phyloP scores from a whole-genome alignment of 257 asterid species.

The Phtheirospermum japonicum region DNA sequence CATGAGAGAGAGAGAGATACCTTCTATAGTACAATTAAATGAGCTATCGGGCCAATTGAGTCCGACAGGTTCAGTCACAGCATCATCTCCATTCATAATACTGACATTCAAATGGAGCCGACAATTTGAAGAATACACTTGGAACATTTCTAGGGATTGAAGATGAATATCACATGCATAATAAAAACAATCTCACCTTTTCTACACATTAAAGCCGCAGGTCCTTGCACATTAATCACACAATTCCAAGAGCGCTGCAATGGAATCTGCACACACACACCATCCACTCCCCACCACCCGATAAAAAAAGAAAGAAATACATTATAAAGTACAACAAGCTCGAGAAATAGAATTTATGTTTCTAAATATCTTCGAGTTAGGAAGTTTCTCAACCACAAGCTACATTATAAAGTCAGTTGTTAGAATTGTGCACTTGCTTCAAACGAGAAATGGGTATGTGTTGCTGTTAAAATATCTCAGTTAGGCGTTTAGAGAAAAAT shows the following conservation, averaged over 20 bases:
- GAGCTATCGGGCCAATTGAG: too few species aligned
- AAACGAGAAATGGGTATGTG: not conserved
- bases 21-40: conserved; percentile 3
- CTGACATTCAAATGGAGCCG: conserved; percentile 12
- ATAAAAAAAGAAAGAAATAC: not conserved
- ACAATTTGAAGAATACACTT: conserved; percentile 3
- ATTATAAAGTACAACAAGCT: not conserved
- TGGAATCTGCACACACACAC: conserved; percentile 2
- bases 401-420: conserved; percentile 16
- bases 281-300: not conserved
- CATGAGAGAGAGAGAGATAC: too few species aligned
- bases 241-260: conserved; percentile 15
- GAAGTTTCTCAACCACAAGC: not conserved
- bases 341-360: not conserved
- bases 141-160: conserved; percentile 11
- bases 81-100: too few species aligned
- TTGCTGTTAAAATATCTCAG: not conserved
- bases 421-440: not conserved
- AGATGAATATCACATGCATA: conserved; percentile 1
- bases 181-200: conserved; percentile 27
- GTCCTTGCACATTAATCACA: conserved; percentile 11
- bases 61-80: too few species aligned
- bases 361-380: not conserved
- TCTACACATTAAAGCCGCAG: conserved; percentile 4
- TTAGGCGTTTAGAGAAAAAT: conserved; percentile 1